phyloP scores from a whole-genome alignment of 768 basidiomycete species.

The Ephemerocybe angulata region DNA sequence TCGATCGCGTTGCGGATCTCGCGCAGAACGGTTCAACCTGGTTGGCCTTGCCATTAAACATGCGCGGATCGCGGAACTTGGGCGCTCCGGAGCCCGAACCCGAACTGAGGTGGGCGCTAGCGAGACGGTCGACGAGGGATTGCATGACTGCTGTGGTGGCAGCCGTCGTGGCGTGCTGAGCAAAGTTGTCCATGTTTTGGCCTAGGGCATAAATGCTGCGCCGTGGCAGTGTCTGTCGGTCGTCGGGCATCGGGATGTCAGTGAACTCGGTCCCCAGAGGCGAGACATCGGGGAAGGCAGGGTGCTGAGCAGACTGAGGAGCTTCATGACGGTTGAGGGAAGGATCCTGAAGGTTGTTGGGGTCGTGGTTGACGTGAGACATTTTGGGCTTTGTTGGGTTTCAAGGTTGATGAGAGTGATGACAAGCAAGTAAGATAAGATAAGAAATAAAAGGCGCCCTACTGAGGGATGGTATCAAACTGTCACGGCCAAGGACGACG shows the following conservation, averaged over 20 bases:
- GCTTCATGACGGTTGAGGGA: too few relatives aligned
- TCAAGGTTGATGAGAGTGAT: too few relatives aligned
- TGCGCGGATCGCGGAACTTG: neutral
- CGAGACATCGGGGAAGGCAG: neutral
- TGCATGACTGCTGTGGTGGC: neutral
- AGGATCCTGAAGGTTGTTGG: too few relatives aligned
- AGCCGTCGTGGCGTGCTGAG: neutral
- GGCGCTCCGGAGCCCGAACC: constrained; percentile 1
- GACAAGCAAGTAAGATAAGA: too few relatives aligned
- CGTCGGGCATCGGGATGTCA: neutral
- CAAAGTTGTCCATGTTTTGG: neutral
- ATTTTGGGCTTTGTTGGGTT: too few relatives aligned
- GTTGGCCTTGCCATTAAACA: constrained; percentile 4
- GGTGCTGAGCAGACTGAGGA: too few relatives aligned
- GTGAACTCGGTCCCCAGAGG: neutral
- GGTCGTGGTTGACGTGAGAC: too few relatives aligned
- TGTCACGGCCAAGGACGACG: too few relatives aligned
- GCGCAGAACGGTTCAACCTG: constrained; percentile 6
- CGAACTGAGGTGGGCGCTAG: neutral
- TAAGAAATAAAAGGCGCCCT: too few relatives aligned
- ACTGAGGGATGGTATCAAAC: too few relatives aligned
- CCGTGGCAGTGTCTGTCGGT: neutral
- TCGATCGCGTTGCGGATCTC: constrained; percentile 23
- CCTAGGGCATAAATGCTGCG: neutral
- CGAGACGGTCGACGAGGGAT: neutral